Evolutionary conservation across 768 basidiomycete species (phyloP), one percentile per base, ranked within the genome.

Genomic region (Collybia sp.): DNA sequence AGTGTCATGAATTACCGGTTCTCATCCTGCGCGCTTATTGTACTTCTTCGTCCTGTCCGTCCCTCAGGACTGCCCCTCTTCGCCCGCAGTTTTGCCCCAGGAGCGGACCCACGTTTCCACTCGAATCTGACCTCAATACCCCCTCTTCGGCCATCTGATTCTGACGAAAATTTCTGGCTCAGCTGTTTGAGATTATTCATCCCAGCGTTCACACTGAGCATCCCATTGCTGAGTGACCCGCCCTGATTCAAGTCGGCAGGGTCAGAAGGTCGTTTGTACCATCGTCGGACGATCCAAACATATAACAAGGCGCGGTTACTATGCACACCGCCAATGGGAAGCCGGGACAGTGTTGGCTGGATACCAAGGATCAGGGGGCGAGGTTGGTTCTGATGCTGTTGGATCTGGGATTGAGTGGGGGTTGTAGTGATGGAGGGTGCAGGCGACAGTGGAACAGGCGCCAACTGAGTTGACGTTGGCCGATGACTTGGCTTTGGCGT

Each of bases 61-160:
- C 52, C 43, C 57, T 56, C 34, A 61, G 44, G 37, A 40, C 48
- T 9, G 49, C 52, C 50, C 52, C 10, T 37, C 35, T n/a, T 18
- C 12, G 41, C 43, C 40, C 46, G 40, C 44, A 18, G 17, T 40
- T 37, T 40, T 48, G 19, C 15, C 48, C 51, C 33, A 44, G 43
- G 55, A 25, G 44, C 49, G 18, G 48, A 57, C 12, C 49, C 76
- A 40, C 85, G 67, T 55, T 76, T 76, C 90, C 90, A 93, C 64
- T 91, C 88, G 59, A 92, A 85, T 39, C 81, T 66, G 15, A 92
- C 79, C 55, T 91, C 87, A 1, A 88, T 75, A 18, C 69, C 71
- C 1, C 67, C 70, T 34, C 68, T 63, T 12, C 60, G 47, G 2
- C 52, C 58, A 20, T 30, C 37, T 5, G 42, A 20, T 13, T 30